Evolutionary conservation across 2,329 filamentous ascomycete species (phyloP).

Genomic region (Alternaria panax): DNA sequence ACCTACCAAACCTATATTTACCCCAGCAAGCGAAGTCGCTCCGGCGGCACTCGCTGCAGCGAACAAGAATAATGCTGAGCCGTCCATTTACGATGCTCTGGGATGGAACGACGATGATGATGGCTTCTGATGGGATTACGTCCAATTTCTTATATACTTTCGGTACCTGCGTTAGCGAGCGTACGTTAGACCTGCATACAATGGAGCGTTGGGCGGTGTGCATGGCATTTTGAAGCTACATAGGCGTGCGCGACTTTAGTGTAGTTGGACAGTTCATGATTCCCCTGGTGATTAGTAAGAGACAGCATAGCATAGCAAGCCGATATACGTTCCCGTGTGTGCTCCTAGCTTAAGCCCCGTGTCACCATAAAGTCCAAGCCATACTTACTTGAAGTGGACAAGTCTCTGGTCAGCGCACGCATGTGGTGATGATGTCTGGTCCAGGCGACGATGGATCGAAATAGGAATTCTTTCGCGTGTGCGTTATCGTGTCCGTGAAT

Average conservation of each 20-base stretch:
- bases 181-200: slow-evolving; percentile 24
- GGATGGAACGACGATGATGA: slow-evolving; percentile 57
- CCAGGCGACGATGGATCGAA: background rate
- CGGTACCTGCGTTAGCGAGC: slow-evolving; percentile 44
- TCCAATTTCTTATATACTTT: slow-evolving; percentile 15
- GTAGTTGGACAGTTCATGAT: slow-evolving; percentile 3
- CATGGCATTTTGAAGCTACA: slow-evolving; percentile 5
- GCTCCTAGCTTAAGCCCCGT: slow-evolving; percentile 2
- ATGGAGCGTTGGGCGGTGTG: slow-evolving; percentile 29
- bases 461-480: background rate
- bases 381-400: background rate
- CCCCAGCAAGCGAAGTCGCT: background rate
- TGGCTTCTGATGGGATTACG: slow-evolving; percentile 22
- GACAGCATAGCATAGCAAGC: background rate
- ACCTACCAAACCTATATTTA: slow-evolving; percentile 23
- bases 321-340: background rate
- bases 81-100: slow-evolving; percentile 53
- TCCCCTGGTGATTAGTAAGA: slow-evolving; percentile 1
- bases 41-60: slow-evolving; percentile 18
- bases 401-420: background rate
- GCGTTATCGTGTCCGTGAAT: background rate
- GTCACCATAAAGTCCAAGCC: background rate
- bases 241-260: slow-evolving; percentile 1
- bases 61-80: slow-evolving; percentile 23
- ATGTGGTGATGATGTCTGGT: background rate